phyloP scores from a whole-genome alignment of 495 filamentous ascomycete species.

The Trichoderma reesei region DNA sequence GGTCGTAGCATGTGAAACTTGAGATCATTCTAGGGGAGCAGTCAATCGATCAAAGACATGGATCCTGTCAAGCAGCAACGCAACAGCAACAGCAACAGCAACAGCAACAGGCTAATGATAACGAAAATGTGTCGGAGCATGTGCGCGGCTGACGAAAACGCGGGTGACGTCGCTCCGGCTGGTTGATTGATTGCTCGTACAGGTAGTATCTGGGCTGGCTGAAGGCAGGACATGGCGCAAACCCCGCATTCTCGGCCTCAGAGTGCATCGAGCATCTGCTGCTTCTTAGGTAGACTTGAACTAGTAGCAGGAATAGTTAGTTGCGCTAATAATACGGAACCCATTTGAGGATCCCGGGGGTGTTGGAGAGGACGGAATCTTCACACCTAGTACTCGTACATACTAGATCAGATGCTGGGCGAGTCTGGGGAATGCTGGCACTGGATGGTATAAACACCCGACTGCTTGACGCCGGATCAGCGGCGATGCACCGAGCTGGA shows the following conservation, averaged over 20 bases:
- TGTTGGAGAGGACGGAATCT: too few relatives aligned
- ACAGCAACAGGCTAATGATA: background rate
- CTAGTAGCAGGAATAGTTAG: background rate
- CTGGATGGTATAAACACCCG: too few relatives aligned
- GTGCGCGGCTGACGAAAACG: slow-evolving; percentile 4
- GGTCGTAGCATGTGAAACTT: background rate
- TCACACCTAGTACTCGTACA: too few relatives aligned
- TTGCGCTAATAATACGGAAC: background rate
- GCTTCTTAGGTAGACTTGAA: background rate
- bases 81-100: background rate
- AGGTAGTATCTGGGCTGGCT: background rate
- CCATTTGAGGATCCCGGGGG: background rate
- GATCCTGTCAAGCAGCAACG: too few relatives aligned
- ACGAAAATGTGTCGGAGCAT: slow-evolving; percentile 1
- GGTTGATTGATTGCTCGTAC: background rate
- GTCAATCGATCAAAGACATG: too few relatives aligned
- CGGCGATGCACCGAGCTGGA: too few relatives aligned
- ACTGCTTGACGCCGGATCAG: too few relatives aligned
- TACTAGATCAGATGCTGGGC: too few relatives aligned
- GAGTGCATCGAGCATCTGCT: background rate
- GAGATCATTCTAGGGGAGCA: too few relatives aligned
- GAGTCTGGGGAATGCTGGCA: too few relatives aligned
- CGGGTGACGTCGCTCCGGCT: slow-evolving; percentile 5
- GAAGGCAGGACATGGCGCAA: background rate
- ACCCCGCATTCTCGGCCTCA: background rate